Percentiles rank a stretch among this genome's conserved stretches.
These are phyloP conservation scores for Exophiala sp. DNA, from an alignment of 2,329 filamentous ascomycete genomes.

Conservation along the genomic window DNA sequence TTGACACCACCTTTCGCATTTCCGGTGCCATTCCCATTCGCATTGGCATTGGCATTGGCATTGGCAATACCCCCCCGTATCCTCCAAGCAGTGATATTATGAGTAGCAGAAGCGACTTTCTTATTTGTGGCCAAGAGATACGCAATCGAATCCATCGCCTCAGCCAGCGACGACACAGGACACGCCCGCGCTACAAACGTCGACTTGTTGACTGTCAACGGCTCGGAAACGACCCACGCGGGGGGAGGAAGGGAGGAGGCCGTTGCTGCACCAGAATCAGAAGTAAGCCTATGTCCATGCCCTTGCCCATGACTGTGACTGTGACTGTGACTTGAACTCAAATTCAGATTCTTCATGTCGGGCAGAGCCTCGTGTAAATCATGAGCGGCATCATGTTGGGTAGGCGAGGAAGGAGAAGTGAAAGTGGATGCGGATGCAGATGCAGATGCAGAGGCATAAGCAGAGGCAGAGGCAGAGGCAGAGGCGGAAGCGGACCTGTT, in stretches of 20 bases:
- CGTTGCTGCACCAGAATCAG: constrained; percentile 3
- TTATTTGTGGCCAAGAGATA: constrained; percentile 77
- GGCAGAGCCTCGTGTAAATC: background rate
- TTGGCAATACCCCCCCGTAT: constrained; percentile 43
- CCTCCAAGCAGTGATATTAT: constrained; percentile 94
- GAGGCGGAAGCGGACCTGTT: constrained; percentile 28
- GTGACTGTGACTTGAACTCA: no score
- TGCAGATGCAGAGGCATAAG: no score
- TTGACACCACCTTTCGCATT: no score
- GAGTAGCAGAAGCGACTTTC: constrained; percentile 77
- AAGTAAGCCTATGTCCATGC: constrained; percentile 27
- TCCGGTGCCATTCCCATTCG: no score
- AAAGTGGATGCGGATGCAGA: no score
- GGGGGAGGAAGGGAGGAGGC: constrained; percentile 42
- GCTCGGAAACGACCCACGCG: constrained; percentile 67
- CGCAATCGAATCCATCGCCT: constrained; percentile 65
- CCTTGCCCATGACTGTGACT: no score
- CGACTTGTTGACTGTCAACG: constrained; percentile 74
- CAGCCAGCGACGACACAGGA: constrained; percentile 58
- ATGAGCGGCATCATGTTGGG: background rate
- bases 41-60: background rate
- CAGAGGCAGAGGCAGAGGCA: no score
- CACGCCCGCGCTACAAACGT: constrained; percentile 68
- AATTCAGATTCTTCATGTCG: no score
- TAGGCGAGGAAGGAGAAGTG: no score